Evolutionary conservation across 106 monocot genomes (phyloP), one percentile per base, ranked within the genome.

Genomic region (Dactylorhiza incarnata): DNA sequence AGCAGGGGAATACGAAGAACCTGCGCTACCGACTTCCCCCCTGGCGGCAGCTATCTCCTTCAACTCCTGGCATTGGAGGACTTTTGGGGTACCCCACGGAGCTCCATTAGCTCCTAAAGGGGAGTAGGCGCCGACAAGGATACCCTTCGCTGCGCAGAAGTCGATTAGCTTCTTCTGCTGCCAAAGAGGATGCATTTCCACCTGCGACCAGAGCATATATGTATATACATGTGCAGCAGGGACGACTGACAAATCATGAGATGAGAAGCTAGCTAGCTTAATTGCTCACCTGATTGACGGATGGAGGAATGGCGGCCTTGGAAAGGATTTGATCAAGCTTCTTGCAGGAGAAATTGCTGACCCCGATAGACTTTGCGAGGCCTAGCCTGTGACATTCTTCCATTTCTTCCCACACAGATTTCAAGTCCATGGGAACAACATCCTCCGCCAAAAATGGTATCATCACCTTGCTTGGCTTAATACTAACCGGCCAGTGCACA

Each of bases 301-400:
- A 63, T 1, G 82, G 87, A 52, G 84, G 78, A 50, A 87, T 79
- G 2, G 73, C 71, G 6, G 84, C 78, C 10, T 19, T 73, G 24
- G 25, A 0, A 22, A 87, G 87, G 12, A 82, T 49, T 26, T 74
- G 20, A 7, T 81, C 79, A 5, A 88, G 5, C 73, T 77, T 82
- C 73, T 78, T 76, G 15, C 72, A 48, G 24, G 77, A 72, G 76
- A 88, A 88, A 53, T 88, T 88, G 45, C 88, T 88, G 9, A 88
- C 88, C 1, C 88, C 85, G 37, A 88, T 85, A 1, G 85, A 46
- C 61, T 55, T 88, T 0, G 77, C 20, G 7, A 87, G 73, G 45
- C 87, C 87, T 4, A 82, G 49, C 68, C 48, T 82, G 7, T 87
- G 84, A 49, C 87, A 87, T 79, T 87, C 84, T 70, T 87, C 87